Evolutionary conservation across 441 rosid genomes (phyloP).

Genomic region (Sinapis alba): DNA sequence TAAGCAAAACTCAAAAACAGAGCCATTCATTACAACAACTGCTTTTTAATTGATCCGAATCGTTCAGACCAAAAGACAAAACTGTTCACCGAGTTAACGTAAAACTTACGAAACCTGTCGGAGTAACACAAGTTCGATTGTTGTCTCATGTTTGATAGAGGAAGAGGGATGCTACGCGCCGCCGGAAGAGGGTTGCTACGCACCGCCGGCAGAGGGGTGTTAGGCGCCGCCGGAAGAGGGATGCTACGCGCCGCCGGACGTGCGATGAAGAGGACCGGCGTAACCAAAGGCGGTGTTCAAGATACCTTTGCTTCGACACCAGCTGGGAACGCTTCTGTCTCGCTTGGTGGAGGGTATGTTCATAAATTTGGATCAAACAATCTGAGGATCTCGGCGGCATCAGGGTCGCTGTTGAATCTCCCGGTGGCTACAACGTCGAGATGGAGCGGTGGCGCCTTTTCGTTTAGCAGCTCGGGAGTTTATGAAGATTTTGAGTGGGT

Average conservation of each 20-base stretch:
- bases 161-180: conserved; percentile 59
- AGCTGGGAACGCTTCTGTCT: conserved; percentile 40
- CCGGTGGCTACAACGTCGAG: conserved; percentile 49
- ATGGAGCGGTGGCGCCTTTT: conserved; percentile 37
- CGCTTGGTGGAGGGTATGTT: conserved; percentile 17
- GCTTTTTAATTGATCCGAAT: background rate
- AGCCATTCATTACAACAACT: background rate
- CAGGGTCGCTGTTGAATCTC: conserved; percentile 39
- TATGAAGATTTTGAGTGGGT: conserved; percentile 76
- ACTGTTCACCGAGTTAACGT: conserved; percentile 19
- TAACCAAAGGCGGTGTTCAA: conserved; percentile 45
- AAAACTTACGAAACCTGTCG: conserved; percentile 20
- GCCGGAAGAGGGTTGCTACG: conserved; percentile 53
- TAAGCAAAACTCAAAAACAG: background rate
- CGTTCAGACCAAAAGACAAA: conserved; percentile 20
- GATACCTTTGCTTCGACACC: conserved; percentile 55
- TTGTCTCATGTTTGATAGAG: conserved; percentile 56
- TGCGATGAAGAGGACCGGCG: conserved; percentile 56
- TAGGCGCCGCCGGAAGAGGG: conserved; percentile 64
- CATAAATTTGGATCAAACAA: conserved; percentile 34
- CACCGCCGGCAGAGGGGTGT: too few relatives aligned
- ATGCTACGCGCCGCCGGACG: conserved; percentile 62
- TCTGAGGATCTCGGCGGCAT: conserved; percentile 49
- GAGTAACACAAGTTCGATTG: background rate
- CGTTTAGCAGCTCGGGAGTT: conserved; percentile 35